Conservation (phyloP, 176 grass and related monocot species). For the Aegilops sharonensis region DNA sequence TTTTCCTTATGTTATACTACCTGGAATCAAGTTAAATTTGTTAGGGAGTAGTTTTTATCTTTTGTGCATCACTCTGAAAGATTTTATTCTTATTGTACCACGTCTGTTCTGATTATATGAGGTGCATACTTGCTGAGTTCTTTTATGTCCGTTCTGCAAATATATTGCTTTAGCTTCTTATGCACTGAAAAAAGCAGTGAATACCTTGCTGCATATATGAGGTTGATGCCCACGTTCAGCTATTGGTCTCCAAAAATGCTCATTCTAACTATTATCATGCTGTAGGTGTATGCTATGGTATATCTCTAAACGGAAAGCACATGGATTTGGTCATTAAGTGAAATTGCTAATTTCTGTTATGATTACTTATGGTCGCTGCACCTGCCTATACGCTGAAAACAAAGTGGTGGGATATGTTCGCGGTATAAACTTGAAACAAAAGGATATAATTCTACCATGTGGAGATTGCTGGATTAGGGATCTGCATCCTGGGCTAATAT, state of each 20-base stretch:
- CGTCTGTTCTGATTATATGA: background rate
- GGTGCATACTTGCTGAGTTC: background rate
- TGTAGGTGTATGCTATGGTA: background rate
- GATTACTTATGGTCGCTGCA: no score
- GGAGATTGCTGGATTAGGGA: no score
- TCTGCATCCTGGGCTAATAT: no score
- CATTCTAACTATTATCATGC: background rate
- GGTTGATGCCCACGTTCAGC: background rate
- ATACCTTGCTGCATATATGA: background rate
- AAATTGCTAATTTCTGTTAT: background rate
- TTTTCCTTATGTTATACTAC: background rate
- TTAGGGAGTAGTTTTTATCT: background rate
- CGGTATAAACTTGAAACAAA: no score
- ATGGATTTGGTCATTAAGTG: background rate
- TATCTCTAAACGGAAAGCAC: background rate
- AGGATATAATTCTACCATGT: no score
- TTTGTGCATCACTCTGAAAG: background rate
- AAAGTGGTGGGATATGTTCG: no score
- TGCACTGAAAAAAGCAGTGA: background rate
- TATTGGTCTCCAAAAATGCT: background rate
- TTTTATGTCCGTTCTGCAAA: no score
- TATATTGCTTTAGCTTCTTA: no score
- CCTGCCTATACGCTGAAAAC: no score
- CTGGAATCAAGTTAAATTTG: no score
- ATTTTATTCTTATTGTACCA: background rate